Base-by-base conservation (phyloP, 768 basidiomycete species). In the Hygrophoropsis aurantiaca region DNA sequence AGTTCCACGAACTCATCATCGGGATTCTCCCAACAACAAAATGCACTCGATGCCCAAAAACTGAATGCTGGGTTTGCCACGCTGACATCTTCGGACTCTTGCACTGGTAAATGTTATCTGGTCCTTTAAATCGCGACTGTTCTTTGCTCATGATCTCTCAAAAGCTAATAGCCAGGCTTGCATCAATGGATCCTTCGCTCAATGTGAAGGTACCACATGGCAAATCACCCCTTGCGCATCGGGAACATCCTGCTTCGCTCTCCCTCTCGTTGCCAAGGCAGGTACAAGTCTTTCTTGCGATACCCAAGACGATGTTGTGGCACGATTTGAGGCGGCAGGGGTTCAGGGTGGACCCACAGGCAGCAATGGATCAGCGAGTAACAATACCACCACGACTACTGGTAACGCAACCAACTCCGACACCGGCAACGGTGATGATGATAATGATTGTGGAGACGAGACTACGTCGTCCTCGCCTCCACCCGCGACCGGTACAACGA, bases 211-310 rank as follows among this genome's bases (percentile, higher is more conserved):
- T 26, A 68, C 66, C 35, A 59, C 61, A 38, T 77, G 71, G 53
- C 50, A 49, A 1, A 24, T 61, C 9, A 64, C 68, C 1, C 26
- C 49, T 5, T 77, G 75, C 56, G 45, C 62, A 8, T 51, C 46
- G 9, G 60, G 64, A 2, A 56, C 68, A 8, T 46, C 50, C 2
- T 77, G 75, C 58, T 58, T 61, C 21, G 75, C 72, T 2, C 66
- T 75, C 19, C 74, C 74, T 1, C 65, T 76, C 24, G 69, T 73
- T 10, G 72, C 73, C 51, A 55, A 51, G 35, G 52, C 56, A 3
- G 74, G 74, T 40, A 74, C 73, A 15, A 75, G 73, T 23, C 66
- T 81, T 43, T 65, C 75, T 15, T 82, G 80, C 62, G 72, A 71
- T 23, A 78, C 77, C 2, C 24, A 58, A 30, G 68, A 70, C 21